A percentile compares a stretch with the other conserved stretches of the same genome.
phyloP scores from a whole-genome alignment of 2,329 filamentous ascomycete genomes.

The Diaporthe citri region DNA sequence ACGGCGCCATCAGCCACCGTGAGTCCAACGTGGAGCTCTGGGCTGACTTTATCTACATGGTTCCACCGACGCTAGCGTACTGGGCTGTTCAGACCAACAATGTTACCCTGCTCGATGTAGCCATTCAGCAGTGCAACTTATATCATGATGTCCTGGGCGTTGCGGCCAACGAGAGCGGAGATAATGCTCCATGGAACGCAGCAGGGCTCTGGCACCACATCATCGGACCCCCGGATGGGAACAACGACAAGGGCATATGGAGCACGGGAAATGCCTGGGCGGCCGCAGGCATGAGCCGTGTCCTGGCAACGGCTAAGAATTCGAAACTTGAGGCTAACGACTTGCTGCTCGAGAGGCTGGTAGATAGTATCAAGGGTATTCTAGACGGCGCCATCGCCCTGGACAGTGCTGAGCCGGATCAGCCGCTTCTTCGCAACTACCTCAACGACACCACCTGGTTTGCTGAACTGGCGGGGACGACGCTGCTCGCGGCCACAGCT shows the following conservation, averaged over 20 bases:
- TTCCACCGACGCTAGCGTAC: neutral
- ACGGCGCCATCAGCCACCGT: neutral
- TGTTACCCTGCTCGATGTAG: neutral
- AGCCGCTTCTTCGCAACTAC: slow-evolving; percentile 4
- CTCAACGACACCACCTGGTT: slow-evolving; percentile 10
- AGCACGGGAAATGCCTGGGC: neutral
- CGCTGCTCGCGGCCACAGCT: neutral
- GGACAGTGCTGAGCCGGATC: neutral
- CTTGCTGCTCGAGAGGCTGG: neutral
- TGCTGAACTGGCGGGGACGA: neutral
- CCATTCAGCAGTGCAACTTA: neutral
- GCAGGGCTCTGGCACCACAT: neutral
- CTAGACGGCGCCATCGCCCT: neutral
- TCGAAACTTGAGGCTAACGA: neutral
- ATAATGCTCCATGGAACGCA: neutral
- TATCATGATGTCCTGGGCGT: neutral
- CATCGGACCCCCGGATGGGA: neutral
- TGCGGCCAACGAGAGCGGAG: neutral
- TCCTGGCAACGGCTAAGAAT: neutral
- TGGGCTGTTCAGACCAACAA: neutral
- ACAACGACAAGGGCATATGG: neutral
- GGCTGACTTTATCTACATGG: slow-evolving; percentile 7
- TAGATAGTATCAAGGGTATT: neutral
- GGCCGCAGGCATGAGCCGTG: slow-evolving; percentile 1
- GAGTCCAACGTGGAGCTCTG: slow-evolving; percentile 1